phyloP scores from a whole-genome alignment of 305 asterid species.

The Solanum hybrid region DNA sequence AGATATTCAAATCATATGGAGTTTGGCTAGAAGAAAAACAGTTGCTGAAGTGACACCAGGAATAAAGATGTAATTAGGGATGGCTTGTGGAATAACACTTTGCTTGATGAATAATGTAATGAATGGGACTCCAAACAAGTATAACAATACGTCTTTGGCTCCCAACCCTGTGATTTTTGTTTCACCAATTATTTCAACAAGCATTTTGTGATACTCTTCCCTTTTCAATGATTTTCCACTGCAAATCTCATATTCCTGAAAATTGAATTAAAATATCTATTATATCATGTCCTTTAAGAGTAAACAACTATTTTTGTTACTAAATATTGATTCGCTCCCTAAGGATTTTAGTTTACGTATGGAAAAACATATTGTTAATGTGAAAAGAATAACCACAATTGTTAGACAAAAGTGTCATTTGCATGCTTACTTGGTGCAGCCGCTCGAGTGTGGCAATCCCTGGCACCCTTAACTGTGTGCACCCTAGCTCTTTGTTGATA shows the following conservation, averaged over 20 bases:
- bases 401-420: neutral
- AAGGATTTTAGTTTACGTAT: neutral
- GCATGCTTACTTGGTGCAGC: slow-evolving; percentile 35
- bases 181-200: slow-evolving; percentile 45
- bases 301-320: neutral
- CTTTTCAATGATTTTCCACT: slow-evolving; percentile 34
- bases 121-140: slow-evolving; percentile 52
- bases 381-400: neutral
- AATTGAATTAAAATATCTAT: neutral
- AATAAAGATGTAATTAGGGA: slow-evolving; percentile 60
- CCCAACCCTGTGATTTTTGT: slow-evolving; percentile 57
- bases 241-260: slow-evolving; percentile 48
- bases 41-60: slow-evolving; percentile 68
- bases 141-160: slow-evolving; percentile 58
- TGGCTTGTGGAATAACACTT: slow-evolving; percentile 37
- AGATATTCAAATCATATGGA: slow-evolving; percentile 37
- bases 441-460: slow-evolving; percentile 24
- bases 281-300: neutral
- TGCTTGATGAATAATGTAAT: slow-evolving; percentile 55
- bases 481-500: slow-evolving; percentile 43
- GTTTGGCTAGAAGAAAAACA: slow-evolving; percentile 67
- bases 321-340: neutral
- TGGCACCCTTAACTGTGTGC: slow-evolving; percentile 65
- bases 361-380: neutral
- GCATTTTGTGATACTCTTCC: slow-evolving; percentile 58